Evolutionary conservation across 768 basidiomycete genomes (phyloP), one percentile per base, ranked within the genome.

Genomic region (Agrocybe praecox): DNA sequence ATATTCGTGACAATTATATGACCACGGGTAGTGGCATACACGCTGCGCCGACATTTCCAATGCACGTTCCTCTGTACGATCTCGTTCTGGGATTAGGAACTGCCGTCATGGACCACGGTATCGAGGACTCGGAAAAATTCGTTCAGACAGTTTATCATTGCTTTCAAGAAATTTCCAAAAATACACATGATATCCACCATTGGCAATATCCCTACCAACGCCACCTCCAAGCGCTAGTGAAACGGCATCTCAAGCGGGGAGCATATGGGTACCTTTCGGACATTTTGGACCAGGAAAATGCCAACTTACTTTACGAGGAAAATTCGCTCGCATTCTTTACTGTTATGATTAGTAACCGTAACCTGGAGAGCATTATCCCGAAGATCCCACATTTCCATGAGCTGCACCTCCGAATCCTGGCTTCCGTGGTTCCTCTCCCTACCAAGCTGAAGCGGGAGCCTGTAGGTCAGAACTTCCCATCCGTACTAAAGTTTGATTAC

Each of bases 151-250:
- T 46, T n/a, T 53, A 58, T 18, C 52, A 36, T 19, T 58, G 57
- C 32, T 58, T 58, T 48, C 57, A 58, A 46, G 52, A 58, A 32
- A 49, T 58, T 22, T 47, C 52, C 15, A 47, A 54, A 36, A 53
- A 54, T 42, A 58, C 52, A 17, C 56, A 58, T 26, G 56, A 58
- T 29, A 58, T 58, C 29, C 56, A 58, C 34, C 56, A 58, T 23
- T 58, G 52, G 51, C 56, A 58, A 21, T 58, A 52, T 40, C 56
- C 56, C 6, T 58, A 58, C 36, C 56, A 58, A 22, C 22, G 47
- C 11, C 56, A 58, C 12, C 56, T 58, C 23, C 56, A 58, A 18
- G 56, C 57, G 15, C 42, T 58, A 2, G 40, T 58, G 18, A 58
- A 58, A 15, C 42, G 57, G 15, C 49, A 53, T 40, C 57, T 58